Base-by-base conservation (phyloP, 208 protist species). In the Wallacemonas collosoma region DNA sequence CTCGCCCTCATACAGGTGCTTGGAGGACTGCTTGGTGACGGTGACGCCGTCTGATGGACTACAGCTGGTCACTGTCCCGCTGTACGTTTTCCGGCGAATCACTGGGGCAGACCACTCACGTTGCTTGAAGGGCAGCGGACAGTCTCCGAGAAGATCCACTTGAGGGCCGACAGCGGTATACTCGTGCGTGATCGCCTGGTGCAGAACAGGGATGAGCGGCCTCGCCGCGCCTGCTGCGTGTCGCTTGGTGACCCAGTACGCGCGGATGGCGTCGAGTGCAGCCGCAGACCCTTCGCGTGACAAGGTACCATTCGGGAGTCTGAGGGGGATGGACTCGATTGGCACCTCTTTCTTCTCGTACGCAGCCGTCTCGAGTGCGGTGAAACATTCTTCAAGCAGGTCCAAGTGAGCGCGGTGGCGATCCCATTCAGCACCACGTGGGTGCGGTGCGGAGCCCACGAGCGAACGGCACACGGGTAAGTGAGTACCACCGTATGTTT, bases 81-180 rank as follows among this genome's bases (percentile, higher is more conserved):
- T n/a, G 60, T 65, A 48, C 3, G 60, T 14, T 65, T 65, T 65
- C 3, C 60, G 36, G 0, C 60, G 60, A 65, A 91, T 14, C 6
- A 87, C 77, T 1, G 83, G 53, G 8, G 86, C 82, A 38, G 79
- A 81, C 85, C 88, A 93, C 57, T 96, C 91, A 39, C 91, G 82
- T 53, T 77, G 60, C 65, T 90, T 94, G 60, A 96, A 96, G 12
- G 91, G 91, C 3, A 96, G 68, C 7, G 91, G 91, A 66, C 87
- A 96, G 73, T 94, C 87, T 5, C 85, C 82, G 39, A 94, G 68
- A 60, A 96, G 55, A 14, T 81, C 76, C 11, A 63, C 55, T 47
- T 83, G 80, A 63, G 85, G 87, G 3, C 87, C 72, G 17, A 75
- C 64, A n/a, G 73, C 44, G 71, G 90, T 82, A 54, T 89, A 89